Evolutionary conservation across 495 filamentous ascomycete genomes (phyloP).

Genomic region (Annulohypoxylon bovei): DNA sequence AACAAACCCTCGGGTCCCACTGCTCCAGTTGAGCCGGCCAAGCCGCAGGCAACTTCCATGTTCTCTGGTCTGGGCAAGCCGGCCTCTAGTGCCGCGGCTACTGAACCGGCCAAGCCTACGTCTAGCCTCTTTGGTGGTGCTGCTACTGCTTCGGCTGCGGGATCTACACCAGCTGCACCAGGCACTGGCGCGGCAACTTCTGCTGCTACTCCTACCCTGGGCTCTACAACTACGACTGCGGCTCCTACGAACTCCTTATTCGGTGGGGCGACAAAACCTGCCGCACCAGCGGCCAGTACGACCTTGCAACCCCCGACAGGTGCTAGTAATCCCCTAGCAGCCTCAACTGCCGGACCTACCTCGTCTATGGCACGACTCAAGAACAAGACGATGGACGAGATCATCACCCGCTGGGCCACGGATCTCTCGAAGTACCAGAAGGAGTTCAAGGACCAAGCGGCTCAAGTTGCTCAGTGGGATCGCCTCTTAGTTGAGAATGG

Average conservation of each 20-base stretch:
- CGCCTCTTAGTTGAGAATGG: constrained; percentile 88
- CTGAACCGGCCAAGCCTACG: constrained; percentile 44
- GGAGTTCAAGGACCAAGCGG: constrained; percentile 89
- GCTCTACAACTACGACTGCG: constrained; percentile 25
- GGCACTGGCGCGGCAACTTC: constrained; percentile 17
- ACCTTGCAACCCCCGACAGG: constrained; percentile 43
- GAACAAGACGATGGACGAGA: constrained; percentile 99
- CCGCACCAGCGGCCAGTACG: constrained; percentile 42
- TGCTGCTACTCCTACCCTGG: constrained; percentile 11
- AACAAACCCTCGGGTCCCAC: constrained; percentile 36
- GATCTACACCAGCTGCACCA: constrained; percentile 29
- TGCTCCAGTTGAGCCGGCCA: constrained; percentile 31
- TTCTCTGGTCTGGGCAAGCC: constrained; percentile 30
- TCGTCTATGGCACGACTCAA: constrained; percentile 90
- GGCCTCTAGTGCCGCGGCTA: constrained; percentile 15
- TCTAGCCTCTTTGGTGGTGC: constrained; percentile 45
- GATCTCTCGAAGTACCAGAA: constrained; percentile 96
- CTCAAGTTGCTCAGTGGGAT: constrained; percentile 91
- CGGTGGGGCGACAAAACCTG: constrained; percentile 29
- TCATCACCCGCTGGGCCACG: constrained; percentile 96
- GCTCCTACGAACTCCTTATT: constrained; percentile 33
- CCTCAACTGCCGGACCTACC: constrained; percentile 79
- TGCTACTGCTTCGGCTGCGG: constrained; percentile 35
- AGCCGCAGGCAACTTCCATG: constrained; percentile 26
- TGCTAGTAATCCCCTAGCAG: constrained; percentile 59